A percentile compares a stretch with the other conserved stretches of the same genome.
These are phyloP conservation scores for Cercospora sojina DNA, from an alignment of 2,329 filamentous ascomycete genomes.

Conservation along the genomic window DNA sequence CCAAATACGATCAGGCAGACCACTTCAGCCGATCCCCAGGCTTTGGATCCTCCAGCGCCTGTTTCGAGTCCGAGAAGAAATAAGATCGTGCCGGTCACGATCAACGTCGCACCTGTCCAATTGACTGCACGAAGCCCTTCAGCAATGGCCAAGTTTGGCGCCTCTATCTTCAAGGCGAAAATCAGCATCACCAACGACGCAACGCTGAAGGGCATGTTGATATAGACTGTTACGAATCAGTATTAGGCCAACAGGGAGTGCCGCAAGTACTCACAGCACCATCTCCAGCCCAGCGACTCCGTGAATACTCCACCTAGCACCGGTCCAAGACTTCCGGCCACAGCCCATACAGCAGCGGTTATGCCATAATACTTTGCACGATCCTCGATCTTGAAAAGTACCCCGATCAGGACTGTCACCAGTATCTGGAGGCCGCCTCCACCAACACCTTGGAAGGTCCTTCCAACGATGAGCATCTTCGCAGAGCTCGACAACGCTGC, in stretches of 20 bases:
- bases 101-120: slow-evolving; percentile 54
- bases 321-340: slow-evolving; percentile 46
- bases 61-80: slow-evolving; percentile 56
- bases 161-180: slow-evolving; percentile 64
- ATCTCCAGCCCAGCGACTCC: slow-evolving; percentile 22
- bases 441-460: slow-evolving; percentile 56
- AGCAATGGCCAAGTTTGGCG: slow-evolving; percentile 60
- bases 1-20: slow-evolving; percentile 57
- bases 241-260: neutral
- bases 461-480: slow-evolving; percentile 51
- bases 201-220: slow-evolving; percentile 53
- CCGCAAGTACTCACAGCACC: slow-evolving; percentile 17
- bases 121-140: slow-evolving; percentile 64
- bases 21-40: slow-evolving; percentile 56
- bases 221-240: slow-evolving; percentile 37
- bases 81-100: slow-evolving; percentile 53
- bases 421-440: slow-evolving; percentile 49
- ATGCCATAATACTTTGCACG: slow-evolving; percentile 47
- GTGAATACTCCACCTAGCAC: slow-evolving; percentile 47
- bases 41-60: slow-evolving; percentile 49
- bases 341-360: slow-evolving; percentile 42
- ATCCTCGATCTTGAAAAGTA: slow-evolving; percentile 51
- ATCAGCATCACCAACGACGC: slow-evolving; percentile 57
- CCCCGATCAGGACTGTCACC: slow-evolving; percentile 51
- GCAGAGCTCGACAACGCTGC: slow-evolving; percentile 18